Conservation (phyloP, 2,329 filamentous ascomycete genomes). For the Paraphoma chrysanthemicola region DNA sequence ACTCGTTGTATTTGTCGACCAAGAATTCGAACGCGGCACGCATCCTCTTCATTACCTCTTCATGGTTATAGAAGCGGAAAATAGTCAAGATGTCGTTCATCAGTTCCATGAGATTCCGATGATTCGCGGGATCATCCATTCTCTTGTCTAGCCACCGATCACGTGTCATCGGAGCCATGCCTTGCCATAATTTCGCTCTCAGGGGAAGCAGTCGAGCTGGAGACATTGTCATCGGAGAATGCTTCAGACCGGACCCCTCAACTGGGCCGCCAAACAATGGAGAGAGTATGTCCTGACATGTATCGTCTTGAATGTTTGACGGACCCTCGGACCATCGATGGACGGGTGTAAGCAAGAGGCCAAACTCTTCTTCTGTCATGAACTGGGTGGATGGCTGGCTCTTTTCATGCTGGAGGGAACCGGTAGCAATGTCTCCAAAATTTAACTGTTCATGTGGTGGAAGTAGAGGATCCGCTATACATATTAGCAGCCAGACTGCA, state of each 20-base stretch:
- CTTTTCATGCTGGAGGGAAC: slow-evolving; percentile 5
- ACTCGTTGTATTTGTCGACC: slow-evolving; percentile 16
- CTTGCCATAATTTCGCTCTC: slow-evolving; percentile 18
- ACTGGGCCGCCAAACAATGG: background rate
- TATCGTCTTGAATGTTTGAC: background rate
- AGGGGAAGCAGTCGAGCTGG: slow-evolving; percentile 15
- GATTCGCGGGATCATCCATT: slow-evolving; percentile 27
- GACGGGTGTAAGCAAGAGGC: slow-evolving; percentile 5
- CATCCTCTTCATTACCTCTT: slow-evolving; percentile 1
- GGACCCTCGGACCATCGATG: slow-evolving; percentile 9
- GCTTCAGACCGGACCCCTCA: background rate
- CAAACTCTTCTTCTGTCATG: slow-evolving; percentile 14
- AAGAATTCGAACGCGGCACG: slow-evolving; percentile 15
- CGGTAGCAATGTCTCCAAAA: slow-evolving; percentile 8
- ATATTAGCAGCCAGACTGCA: background rate
- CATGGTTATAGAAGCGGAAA: slow-evolving; percentile 18
- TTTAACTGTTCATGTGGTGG: background rate
- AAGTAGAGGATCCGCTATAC: slow-evolving; percentile 7
- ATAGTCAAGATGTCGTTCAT: slow-evolving; percentile 17
- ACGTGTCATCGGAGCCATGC: slow-evolving; percentile 23
- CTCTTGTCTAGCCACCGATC: slow-evolving; percentile 22
- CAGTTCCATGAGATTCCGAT: slow-evolving; percentile 19
- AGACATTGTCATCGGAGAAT: background rate
- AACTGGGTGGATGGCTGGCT: slow-evolving; percentile 10
- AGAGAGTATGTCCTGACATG: background rate